Evolutionary conservation across 805 yeast species (phyloP).

Genomic region (Yamadazyma akitaensis): DNA sequence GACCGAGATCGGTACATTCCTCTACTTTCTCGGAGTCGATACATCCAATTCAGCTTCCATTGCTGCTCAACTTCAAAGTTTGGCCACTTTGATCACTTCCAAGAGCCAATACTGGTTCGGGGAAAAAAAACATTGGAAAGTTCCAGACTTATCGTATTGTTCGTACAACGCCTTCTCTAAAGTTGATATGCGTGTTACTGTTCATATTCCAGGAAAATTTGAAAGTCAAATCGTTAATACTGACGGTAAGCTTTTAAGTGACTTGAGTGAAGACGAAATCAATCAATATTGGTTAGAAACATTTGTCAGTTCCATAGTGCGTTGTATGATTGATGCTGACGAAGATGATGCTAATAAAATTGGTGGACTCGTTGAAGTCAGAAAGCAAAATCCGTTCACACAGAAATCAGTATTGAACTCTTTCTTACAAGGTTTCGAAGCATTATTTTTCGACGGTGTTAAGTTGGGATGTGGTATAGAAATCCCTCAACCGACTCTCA

Average conservation of each 20-base stretch:
- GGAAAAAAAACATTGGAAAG: constrained; percentile 64
- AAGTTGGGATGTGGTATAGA: constrained; percentile 64
- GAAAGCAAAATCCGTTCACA: constrained; percentile 75
- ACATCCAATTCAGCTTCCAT: constrained; percentile 73
- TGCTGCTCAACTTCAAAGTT: constrained; percentile 67
- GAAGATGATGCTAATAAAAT: constrained; percentile 60
- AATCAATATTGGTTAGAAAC: constrained; percentile 51
- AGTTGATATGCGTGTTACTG: constrained; percentile 68
- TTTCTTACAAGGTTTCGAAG: constrained; percentile 65
- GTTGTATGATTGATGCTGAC: constrained; percentile 65
- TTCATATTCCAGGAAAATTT: constrained; percentile 73
- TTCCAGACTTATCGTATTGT: constrained; percentile 68
- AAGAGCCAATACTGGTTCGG: constrained; percentile 79
- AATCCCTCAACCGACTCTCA: constrained; percentile 62
- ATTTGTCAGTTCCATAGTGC: constrained; percentile 65
- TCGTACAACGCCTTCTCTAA: constrained; percentile 59
- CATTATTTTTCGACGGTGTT: constrained; percentile 62
- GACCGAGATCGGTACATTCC: constrained; percentile 63
- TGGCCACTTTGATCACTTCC: constrained; percentile 59
- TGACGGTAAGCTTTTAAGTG: constrained; percentile 50
- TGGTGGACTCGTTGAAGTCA: constrained; percentile 74
- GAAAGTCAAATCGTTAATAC: constrained; percentile 49
- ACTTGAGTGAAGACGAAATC: constrained; percentile 57
- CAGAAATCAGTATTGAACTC: constrained; percentile 36
- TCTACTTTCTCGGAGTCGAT: constrained; percentile 74